phyloP scores from a whole-genome alignment of 345 rosid species.

The Psidium guajava region DNA sequence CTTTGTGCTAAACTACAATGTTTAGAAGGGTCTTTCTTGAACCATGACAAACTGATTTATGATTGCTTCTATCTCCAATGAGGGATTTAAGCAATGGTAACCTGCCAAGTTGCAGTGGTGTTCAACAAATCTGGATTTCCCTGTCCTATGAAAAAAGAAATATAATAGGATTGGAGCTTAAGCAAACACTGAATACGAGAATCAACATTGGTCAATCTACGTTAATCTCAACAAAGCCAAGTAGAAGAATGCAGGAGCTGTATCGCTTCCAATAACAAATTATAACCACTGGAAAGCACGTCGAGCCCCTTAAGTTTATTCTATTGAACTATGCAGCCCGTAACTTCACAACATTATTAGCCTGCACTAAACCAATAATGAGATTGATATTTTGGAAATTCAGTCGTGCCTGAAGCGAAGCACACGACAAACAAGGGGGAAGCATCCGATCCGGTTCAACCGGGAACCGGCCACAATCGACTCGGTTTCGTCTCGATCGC shows the following conservation, averaged over 20 bases:
- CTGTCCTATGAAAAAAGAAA: neutral
- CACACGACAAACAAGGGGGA: neutral
- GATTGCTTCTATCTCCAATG: neutral
- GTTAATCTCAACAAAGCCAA: neutral
- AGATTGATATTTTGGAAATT: neutral
- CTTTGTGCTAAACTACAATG: neutral
- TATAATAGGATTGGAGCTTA: neutral
- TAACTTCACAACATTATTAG: neutral
- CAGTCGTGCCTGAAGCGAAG: neutral
- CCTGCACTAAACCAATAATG: neutral
- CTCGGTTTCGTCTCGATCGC: neutral
- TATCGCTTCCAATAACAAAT: neutral
- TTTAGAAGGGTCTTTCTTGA: neutral
- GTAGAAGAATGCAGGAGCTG: neutral
- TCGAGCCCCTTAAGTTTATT: neutral
- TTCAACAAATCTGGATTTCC: neutral
- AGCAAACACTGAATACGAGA: neutral
- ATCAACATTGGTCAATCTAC: neutral
- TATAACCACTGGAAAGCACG: neutral
- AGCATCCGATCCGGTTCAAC: neutral
- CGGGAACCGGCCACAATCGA: neutral
- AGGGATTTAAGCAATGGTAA: neutral
- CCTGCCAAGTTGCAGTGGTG: neutral
- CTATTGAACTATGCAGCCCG: neutral
- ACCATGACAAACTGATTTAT: neutral